Base-by-base conservation (phyloP, 2,329 filamentous ascomycete species). In the Trichoderma asperellum region DNA sequence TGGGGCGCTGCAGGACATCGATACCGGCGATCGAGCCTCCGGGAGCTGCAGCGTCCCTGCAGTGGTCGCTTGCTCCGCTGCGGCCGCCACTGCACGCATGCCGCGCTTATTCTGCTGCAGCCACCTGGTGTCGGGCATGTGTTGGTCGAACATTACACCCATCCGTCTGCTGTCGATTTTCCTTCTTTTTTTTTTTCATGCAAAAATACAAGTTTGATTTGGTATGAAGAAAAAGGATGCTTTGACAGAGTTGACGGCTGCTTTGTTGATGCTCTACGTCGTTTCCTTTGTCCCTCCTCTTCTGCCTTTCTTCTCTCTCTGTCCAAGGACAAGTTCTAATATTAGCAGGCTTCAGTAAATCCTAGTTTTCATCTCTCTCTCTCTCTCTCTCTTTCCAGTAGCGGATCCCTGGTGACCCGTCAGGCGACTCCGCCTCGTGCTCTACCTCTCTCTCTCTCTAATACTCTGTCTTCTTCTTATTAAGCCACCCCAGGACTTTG, bases 341-440 rank as follows among this genome's bases (percentile, higher is more conserved):
- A 5, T 29, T 24, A n/a, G 47, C 49, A 60, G 56, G 47, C 55
- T 57, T 57, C 32, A 24, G 24, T 47, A 10, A 49, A 21, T 37
- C 43, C 27, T 57, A 18, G 27, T 58, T 43, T 43, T 4, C 40
- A 8, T 14, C 14, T 43, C 16, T 16, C 37, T 40, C 37, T 40
- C 37, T 40, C 37, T 40, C 37, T 40, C 37, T 67, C 57, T 34
- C 49, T 40, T 10, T 52, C 11, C 11, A 40, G 24, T 40, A 35
- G 67, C 67, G 58, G 57, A 55, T 21, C 16, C 40, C 66, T 55
- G 66, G 57, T 65, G 66, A 69, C 69, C 60, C 40, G 66, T 68
- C 69, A 68, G 62, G 66, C 56, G 69, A 70, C 69, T 63, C 66
- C 53, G 69, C 69, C 69, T 65, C 69, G 69, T 70, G 69, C 52